Evolutionary conservation across 768 basidiomycete species (phyloP).

Genomic region (Boletus pseudo-olivaceus): DNA sequence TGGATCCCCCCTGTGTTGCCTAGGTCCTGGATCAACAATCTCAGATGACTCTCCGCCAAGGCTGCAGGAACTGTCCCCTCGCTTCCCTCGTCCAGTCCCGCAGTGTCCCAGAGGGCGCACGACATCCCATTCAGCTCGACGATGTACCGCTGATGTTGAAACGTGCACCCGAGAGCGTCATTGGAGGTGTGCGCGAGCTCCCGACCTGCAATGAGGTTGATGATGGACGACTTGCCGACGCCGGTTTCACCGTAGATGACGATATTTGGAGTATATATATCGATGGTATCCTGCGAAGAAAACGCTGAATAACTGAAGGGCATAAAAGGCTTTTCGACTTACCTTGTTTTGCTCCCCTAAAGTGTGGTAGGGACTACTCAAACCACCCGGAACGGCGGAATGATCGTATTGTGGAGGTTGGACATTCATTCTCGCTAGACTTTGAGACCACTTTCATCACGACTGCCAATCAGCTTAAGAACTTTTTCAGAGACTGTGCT

Average conservation of each 20-base stretch:
- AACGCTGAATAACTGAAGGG: no score
- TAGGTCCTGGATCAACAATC: background rate
- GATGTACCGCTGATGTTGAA: background rate
- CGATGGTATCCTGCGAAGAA: background rate
- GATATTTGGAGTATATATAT: background rate
- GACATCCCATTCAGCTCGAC: background rate
- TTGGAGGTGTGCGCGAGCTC: background rate
- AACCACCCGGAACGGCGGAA: no score
- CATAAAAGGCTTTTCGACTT: no score
- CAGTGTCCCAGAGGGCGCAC: background rate
- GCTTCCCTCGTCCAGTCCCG: background rate
- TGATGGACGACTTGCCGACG: slow-evolving; percentile 7
- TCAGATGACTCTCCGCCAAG: background rate
- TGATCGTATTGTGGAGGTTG: no score
- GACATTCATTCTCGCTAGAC: no score
- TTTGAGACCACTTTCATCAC: no score
- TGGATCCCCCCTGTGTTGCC: background rate
- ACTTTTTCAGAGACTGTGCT: no score
- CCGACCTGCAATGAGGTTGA: slow-evolving; percentile 6
- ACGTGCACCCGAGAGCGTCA: slow-evolving; percentile 3
- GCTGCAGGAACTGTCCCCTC: slow-evolving; percentile 1
- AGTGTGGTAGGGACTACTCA: no score
- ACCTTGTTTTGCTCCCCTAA: no score
- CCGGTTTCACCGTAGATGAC: slow-evolving; percentile 2
- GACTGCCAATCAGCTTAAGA: no score